Evolutionary conservation across 208 protist species (phyloP).

Genomic region (Leishmania martiniquensis): DNA sequence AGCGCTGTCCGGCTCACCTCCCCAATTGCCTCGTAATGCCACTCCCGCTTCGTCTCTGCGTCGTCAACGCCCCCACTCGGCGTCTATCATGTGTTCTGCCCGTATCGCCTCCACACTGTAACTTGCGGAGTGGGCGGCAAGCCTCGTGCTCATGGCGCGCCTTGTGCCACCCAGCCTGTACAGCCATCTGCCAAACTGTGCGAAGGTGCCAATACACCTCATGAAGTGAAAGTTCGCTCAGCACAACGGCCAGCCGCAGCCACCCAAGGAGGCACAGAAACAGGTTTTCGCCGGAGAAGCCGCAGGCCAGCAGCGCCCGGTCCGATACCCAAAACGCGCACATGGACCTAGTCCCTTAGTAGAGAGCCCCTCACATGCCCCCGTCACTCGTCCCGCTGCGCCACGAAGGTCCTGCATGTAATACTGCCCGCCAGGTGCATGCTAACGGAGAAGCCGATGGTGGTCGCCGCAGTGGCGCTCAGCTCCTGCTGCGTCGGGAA

Average conservation of each 20-base stretch:
- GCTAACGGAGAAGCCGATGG: slow-evolving; percentile 1
- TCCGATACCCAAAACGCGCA: slow-evolving; percentile 24
- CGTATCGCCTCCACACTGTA: slow-evolving; percentile 7
- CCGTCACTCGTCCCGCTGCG: slow-evolving; percentile 10
- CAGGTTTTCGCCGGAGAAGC: slow-evolving; percentile 25
- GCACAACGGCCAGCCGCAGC: slow-evolving; percentile 23
- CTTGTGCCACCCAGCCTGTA: slow-evolving; percentile 14
- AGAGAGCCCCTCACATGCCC: slow-evolving; percentile 20
- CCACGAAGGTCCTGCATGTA: slow-evolving; percentile 2
- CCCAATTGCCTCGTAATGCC: slow-evolving; percentile 16
- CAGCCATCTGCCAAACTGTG: slow-evolving; percentile 16
- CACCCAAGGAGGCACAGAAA: slow-evolving; percentile 27
- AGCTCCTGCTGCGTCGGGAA: slow-evolving; percentile 3
- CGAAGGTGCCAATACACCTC: slow-evolving; percentile 14
- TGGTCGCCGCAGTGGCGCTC: slow-evolving; percentile 2
- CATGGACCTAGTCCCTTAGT: slow-evolving; percentile 20
- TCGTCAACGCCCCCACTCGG: slow-evolving; percentile 20
- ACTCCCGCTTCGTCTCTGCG: slow-evolving; percentile 23
- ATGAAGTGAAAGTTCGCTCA: slow-evolving; percentile 12
- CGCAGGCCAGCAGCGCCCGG: slow-evolving; percentile 16
- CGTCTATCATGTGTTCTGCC: slow-evolving; percentile 15
- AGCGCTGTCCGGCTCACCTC: slow-evolving; percentile 2
- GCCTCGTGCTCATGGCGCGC: slow-evolving; percentile 14
- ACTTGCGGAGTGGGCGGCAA: slow-evolving; percentile 7
- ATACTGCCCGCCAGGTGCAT: slow-evolving; percentile 11